Evolutionary conservation across 306 rosid species (phyloP).

Genomic region (Sicyos baderoa): DNA sequence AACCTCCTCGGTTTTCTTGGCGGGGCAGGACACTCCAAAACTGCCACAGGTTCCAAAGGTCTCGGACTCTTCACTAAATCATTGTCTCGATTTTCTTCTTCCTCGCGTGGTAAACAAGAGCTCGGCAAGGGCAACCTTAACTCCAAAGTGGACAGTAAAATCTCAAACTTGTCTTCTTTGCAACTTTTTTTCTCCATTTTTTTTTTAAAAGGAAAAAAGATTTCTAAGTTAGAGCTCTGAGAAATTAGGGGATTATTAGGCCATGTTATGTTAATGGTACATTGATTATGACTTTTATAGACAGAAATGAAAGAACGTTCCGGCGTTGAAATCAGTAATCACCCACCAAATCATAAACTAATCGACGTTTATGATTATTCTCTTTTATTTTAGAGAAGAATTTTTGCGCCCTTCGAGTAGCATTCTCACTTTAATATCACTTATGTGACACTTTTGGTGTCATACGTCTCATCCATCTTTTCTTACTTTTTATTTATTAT

Average conservation of each 20-base stretch:
- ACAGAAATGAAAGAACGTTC: not conserved
- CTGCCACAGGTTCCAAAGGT: not conserved
- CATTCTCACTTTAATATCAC: too few relatives aligned
- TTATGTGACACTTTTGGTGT: too few relatives aligned
- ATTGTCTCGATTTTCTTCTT: not conserved
- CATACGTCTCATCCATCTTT: too few relatives aligned
- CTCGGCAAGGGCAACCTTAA: not conserved
- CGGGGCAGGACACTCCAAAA: not conserved
- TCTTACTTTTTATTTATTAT: too few relatives aligned
- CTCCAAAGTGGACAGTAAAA: not conserved
- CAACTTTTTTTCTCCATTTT: not conserved
- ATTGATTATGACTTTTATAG: not conserved
- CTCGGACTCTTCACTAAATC: conserved; percentile 3
- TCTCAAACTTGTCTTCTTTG: not conserved
- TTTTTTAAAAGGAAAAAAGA: too few relatives aligned
- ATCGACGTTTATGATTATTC: not conserved
- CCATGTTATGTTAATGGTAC: not conserved
- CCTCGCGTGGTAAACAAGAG: not conserved
- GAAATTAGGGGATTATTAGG: not conserved
- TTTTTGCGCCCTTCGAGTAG: too few relatives aligned
- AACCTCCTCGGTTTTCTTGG: not conserved
- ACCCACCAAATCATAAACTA: not conserved
- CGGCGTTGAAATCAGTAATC: not conserved
- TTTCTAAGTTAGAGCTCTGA: not conserved
- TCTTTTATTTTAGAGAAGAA: too few relatives aligned